Base-by-base conservation (phyloP, 108 stramenopile species). In the Cylindrotheca fusiformis region DNA sequence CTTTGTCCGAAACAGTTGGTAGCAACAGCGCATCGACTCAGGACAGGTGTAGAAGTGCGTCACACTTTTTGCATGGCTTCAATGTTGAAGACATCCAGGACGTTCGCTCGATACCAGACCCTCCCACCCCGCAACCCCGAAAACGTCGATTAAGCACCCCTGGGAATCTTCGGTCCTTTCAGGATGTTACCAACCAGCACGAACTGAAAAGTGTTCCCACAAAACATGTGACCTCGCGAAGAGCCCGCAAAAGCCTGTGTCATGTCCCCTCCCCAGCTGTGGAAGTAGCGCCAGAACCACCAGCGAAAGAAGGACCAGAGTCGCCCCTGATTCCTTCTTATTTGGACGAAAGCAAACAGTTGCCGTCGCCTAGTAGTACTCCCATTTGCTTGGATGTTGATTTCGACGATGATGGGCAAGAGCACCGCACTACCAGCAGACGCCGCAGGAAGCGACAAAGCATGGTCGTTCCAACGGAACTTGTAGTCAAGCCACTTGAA, bases 371-470 rank as follows among this genome's bases (percentile, higher is more conserved):
- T 27, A 19, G 46, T 3, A 14, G 25, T 18, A 18, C 57, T 41
- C 19, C 57, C 33, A 33, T 64, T 26, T 72, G 56, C 46, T 26
- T 60, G 6, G 65, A 67, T 29, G 62, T n/a, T n/a, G n/a, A n/a
- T n/a, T n/a, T 57, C 19, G 46, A 48, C 12, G 50, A 51, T 3
- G 3, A 57, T 48, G 32, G 27, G 45, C 26, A 65, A 30, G 48
- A 49, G 8, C 30, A 30, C 14, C 12, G 6, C 23, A 32, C 55
- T 50, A 29, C 29, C 0, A 31, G 19, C 41, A 51, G 63, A 22
- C 66, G 66, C 24, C 48, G 74, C 5, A 68, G 63, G 61, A 75
- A 75, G 56, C 20, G 74, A 45, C 74, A 75, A 31, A 75, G 74
- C 33, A 63, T 75, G 57, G 56, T 68, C 21, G 24, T 75, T 12